phyloP scores from a whole-genome alignment of 192 early-diverging fungal species.

The Coemansia sp. region DNA sequence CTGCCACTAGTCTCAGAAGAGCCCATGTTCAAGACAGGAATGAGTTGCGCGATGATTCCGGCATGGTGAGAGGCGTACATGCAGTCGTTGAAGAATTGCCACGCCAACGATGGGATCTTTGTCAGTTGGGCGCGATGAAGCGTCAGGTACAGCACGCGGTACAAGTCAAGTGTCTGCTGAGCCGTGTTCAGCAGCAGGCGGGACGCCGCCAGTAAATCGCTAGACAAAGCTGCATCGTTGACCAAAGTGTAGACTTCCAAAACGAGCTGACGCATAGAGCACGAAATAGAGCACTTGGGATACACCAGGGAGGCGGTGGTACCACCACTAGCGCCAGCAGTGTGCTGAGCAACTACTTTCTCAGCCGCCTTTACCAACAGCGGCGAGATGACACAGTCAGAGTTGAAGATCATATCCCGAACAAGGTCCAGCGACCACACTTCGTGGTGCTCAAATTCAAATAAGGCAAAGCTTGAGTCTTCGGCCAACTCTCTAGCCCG shows the following conservation, averaged over 20 bases:
- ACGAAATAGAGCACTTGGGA: constrained; percentile 24
- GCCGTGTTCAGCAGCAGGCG: constrained; percentile 4
- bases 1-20: not conserved
- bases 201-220: not conserved
- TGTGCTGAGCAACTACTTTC: not conserved
- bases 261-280: constrained; percentile 17
- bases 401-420: not conserved
- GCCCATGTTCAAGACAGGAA: not conserved
- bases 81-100: constrained; percentile 49
- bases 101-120: constrained; percentile 34
- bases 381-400: constrained; percentile 4
- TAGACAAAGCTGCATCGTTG: constrained; percentile 11
- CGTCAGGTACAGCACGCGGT: constrained; percentile 23
- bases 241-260: constrained; percentile 13
- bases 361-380: not conserved
- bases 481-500: constrained; percentile 22
- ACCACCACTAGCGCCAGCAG: not conserved
- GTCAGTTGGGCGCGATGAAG: constrained; percentile 33
- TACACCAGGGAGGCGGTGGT: not conserved
- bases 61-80: constrained; percentile 49
- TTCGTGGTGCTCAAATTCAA: constrained; percentile 21
- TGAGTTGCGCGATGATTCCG: constrained; percentile 5
- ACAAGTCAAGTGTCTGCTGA: constrained; percentile 14
- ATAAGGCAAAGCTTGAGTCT: constrained; percentile 14
- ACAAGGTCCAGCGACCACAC: constrained; percentile 25